Conservation (phyloP, 1,284 basidiomycete genomes). For the Ustilago nuda region DNA sequence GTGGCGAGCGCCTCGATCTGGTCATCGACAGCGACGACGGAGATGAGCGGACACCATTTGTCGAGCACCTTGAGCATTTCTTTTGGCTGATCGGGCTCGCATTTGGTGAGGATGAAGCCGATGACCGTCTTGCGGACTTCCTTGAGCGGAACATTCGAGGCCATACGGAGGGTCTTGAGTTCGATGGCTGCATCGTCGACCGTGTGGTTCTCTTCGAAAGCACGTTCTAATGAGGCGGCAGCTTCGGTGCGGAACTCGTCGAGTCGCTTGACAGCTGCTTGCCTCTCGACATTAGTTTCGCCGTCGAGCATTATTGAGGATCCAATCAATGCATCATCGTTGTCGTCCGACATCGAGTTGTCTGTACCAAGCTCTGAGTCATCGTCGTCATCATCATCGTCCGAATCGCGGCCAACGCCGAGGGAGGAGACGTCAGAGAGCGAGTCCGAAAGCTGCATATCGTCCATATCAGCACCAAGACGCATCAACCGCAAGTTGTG, state of each 20-base stretch:
- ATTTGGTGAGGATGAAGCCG: conserved; percentile 67
- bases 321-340: conserved; percentile 38
- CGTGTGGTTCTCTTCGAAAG: conserved; percentile 88
- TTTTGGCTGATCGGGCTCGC: conserved; percentile 54
- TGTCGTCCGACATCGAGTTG: conserved; percentile 30
- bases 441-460: conserved; percentile 48
- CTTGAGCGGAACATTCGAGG: conserved; percentile 83
- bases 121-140: conserved; percentile 84
- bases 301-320: conserved; percentile 61
- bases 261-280: conserved; percentile 53
- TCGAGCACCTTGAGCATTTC: conserved; percentile 62
- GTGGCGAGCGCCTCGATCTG: conserved; percentile 68
- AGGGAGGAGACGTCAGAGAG: conserved; percentile 60
- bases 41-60: conserved; percentile 70
- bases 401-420: conserved; percentile 52
- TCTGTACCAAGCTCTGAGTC: conserved; percentile 32
- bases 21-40: conserved; percentile 67
- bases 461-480: conserved; percentile 44
- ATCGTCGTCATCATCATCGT: conserved; percentile 40
- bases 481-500: conserved; percentile 52
- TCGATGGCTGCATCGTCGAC: conserved; percentile 92
- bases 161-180: conserved; percentile 93
- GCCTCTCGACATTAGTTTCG: conserved; percentile 58
- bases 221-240: conserved; percentile 82
- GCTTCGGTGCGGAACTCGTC: conserved; percentile 83